Conservation (phyloP, 2,329 filamentous ascomycete species). For the Colletotrichum lupini region DNA sequence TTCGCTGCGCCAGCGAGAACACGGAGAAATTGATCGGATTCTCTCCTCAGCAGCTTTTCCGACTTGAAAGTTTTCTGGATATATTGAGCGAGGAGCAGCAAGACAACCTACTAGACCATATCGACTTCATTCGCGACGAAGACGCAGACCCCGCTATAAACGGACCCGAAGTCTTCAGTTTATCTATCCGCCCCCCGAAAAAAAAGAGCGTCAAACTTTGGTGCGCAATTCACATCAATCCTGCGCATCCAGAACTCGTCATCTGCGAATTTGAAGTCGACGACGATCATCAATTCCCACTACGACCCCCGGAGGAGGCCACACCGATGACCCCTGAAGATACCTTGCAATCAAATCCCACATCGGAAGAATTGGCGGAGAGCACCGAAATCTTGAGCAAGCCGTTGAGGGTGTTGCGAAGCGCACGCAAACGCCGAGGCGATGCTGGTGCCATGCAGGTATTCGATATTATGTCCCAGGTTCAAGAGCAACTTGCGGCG, state of each 20-base stretch:
- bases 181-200: conserved; percentile 73
- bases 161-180: conserved; percentile 86
- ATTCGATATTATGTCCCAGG: conserved; percentile 91
- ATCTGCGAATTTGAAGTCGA: conserved; percentile 92
- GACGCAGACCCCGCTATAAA: conserved; percentile 79
- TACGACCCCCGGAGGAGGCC: conserved; percentile 70
- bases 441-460: conserved; percentile 89
- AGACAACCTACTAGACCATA: conserved; percentile 85
- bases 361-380: conserved; percentile 77
- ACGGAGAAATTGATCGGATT: conserved; percentile 80
- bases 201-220: conserved; percentile 76
- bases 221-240: conserved; percentile 86
- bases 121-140: conserved; percentile 89
- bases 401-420: conserved; percentile 80
- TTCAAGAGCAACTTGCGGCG: conserved; percentile 85
- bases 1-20: conserved; percentile 85
- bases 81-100: conserved; percentile 86
- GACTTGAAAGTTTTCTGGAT: conserved; percentile 80
- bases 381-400: conserved; percentile 82
- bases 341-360: conserved; percentile 79
- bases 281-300: conserved; percentile 76
- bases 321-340: conserved; percentile 76
- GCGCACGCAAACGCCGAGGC: conserved; percentile 78
- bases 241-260: conserved; percentile 74
- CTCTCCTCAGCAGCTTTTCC: conserved; percentile 80